phyloP scores from a whole-genome alignment of 2,329 filamentous ascomycete species.

The Penicillium thymicola region DNA sequence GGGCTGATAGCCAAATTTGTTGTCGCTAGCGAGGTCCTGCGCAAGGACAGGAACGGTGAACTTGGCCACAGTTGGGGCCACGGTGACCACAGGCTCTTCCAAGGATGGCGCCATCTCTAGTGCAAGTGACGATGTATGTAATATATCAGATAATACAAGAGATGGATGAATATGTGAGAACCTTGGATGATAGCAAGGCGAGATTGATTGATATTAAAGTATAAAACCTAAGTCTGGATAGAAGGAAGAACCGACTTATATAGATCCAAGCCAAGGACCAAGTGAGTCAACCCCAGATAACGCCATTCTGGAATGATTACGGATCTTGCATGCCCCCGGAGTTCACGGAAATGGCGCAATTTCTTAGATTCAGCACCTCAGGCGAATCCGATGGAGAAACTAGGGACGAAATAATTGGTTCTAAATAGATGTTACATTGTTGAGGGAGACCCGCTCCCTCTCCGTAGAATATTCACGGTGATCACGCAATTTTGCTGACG shows the following conservation, averaged over 20 bases:
- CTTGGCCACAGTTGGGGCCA: conserved; percentile 5
- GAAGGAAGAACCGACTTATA: conserved; percentile 3
- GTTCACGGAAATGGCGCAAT: conserved; percentile 31
- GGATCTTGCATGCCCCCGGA: conserved; percentile 12
- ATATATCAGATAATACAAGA: background rate
- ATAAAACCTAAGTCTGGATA: conserved; percentile 5
- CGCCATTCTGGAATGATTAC: conserved; percentile 18
- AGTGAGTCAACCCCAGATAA: conserved; percentile 20
- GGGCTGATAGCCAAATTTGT: conserved; percentile 46
- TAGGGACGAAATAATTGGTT: background rate
- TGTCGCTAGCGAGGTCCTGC: conserved; percentile 19
- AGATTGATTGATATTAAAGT: background rate
- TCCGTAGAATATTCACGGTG: conserved; percentile 11
- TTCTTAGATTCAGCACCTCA: conserved; percentile 25
- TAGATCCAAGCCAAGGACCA: background rate
- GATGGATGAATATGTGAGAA: background rate
- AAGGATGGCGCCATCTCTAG: conserved; percentile 33
- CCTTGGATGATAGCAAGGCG: background rate
- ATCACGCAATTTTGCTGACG: conserved; percentile 27
- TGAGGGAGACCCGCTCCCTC: background rate
- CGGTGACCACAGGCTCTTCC: conserved; percentile 22
- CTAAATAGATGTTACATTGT: background rate
- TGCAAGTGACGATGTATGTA: conserved; percentile 1
- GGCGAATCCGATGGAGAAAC: background rate
- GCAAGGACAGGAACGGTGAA: conserved; percentile 17